Evolutionary conservation across 192 early-diverging fungal species (phyloP).

Genomic region (Funneliformis geosporum): DNA sequence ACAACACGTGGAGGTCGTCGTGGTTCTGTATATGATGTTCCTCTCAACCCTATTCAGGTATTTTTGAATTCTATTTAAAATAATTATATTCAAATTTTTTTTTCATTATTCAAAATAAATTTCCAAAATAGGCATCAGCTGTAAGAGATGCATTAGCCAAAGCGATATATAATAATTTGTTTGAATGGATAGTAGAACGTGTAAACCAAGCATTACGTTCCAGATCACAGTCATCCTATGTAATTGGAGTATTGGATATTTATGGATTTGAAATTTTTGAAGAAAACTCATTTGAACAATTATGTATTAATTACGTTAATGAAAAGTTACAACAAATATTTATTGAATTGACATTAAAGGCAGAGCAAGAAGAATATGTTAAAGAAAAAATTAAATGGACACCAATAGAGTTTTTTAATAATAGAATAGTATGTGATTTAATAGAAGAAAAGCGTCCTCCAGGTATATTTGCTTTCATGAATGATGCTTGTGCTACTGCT

Average conservation of each 20-base stretch:
- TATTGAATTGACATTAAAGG: slow-evolving; percentile 96
- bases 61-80: not conserved
- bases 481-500: slow-evolving; percentile 97
- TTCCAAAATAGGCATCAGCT: slow-evolving; percentile 61
- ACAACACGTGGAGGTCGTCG: slow-evolving; percentile 75
- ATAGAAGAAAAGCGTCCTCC: slow-evolving; percentile 97
- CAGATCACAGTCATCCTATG: slow-evolving; percentile 58
- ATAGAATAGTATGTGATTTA: slow-evolving; percentile 97
- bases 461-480: slow-evolving; percentile 89
- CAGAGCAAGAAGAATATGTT: slow-evolving; percentile 98
- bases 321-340: slow-evolving; percentile 98
- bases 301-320: slow-evolving; percentile 99
- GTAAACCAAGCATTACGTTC: slow-evolving; percentile 87
- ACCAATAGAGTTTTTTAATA: slow-evolving; percentile 99
- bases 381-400: slow-evolving; percentile 97
- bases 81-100: not conserved
- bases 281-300: slow-evolving; percentile 96
- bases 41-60: slow-evolving; percentile 83
- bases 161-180: slow-evolving; percentile 89
- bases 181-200: slow-evolving; percentile 97
- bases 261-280: slow-evolving; percentile 98
- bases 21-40: slow-evolving; percentile 80
- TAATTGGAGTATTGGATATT: slow-evolving; percentile 95
- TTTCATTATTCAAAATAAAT: not conserved
- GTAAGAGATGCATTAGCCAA: slow-evolving; percentile 94